A percentile compares a stretch with the other conserved stretches of the same genome.
Evolutionary conservation across 352 stramenopile genomes (phyloP).

Genomic region (Phytophthora fragariaefolia): DNA sequence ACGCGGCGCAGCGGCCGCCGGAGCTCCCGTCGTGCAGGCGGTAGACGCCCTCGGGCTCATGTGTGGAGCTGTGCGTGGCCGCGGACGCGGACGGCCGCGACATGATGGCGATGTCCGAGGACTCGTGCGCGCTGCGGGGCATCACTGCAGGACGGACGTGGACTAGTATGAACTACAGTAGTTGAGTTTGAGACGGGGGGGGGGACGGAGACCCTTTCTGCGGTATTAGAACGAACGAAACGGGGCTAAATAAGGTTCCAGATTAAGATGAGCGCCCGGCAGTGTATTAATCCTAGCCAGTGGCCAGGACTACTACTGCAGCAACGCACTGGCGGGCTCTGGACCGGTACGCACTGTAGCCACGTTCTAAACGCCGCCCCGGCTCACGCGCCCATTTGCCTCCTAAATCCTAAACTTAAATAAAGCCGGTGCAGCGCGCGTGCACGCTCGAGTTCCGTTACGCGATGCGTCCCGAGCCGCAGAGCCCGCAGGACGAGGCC

Average conservation of each 20-base stretch:
- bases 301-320: too few species aligned
- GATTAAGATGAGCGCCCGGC: too few species aligned
- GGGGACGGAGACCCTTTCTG: too few species aligned
- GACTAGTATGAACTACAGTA: too few species aligned
- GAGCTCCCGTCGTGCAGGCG: neutral
- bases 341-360: too few species aligned
- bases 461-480: neutral
- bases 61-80: neutral
- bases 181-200: too few species aligned
- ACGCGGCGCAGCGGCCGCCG: neutral
- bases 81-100: neutral
- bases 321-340: too few species aligned
- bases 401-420: neutral
- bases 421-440: neutral
- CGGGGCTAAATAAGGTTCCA: too few species aligned
- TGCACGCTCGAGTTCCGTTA: neutral
- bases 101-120: neutral
- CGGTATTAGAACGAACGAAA: too few species aligned
- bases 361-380: neutral
- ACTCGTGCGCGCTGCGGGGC: neutral
- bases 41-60: neutral
- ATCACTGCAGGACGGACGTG: too few species aligned
- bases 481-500: slow-evolving; percentile 13
- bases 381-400: neutral
- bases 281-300: too few species aligned